phyloP scores from a whole-genome alignment of 352 stramenopile genomes.

The Globisporangium uncinulatum region DNA sequence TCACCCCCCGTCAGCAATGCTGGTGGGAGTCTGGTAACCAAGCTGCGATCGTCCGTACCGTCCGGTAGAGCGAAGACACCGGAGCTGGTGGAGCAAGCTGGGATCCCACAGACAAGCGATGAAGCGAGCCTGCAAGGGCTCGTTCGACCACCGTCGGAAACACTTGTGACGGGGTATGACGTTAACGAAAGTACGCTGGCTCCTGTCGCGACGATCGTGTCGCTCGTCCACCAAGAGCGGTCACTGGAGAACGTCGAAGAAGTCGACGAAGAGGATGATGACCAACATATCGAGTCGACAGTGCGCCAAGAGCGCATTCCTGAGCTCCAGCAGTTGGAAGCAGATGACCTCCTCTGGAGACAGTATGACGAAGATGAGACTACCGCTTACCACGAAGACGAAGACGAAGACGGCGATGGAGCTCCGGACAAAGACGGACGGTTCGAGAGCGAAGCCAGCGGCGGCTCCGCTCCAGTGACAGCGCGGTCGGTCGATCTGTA shows the following conservation, averaged over 20 bases:
- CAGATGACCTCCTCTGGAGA: slow-evolving; percentile 18
- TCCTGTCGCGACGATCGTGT: not conserved
- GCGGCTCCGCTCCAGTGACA: slow-evolving; percentile 5
- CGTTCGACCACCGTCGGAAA: too few relatives aligned
- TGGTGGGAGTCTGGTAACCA: slow-evolving; percentile 39
- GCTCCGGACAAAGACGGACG: slow-evolving; percentile 4
- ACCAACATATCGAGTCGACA: too few relatives aligned
- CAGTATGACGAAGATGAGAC: slow-evolving; percentile 21
- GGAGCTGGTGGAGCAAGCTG: not conserved
- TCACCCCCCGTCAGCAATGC: slow-evolving; percentile 5
- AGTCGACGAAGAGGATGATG: slow-evolving; percentile 8
- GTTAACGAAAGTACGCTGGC: not conserved
- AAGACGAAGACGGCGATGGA: slow-evolving; percentile 10
- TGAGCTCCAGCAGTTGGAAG: not conserved
- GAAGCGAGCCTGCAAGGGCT: too few relatives aligned
- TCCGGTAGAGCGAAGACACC: slow-evolving; percentile 23
- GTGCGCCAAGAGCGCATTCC: not conserved
- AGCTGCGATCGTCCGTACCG: slow-evolving; percentile 41
- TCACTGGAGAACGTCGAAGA: slow-evolving; percentile 13
- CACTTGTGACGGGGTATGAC: too few relatives aligned
- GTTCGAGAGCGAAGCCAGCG: slow-evolving; percentile 9
- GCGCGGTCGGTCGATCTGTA: slow-evolving; percentile 30
- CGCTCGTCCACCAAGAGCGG: slow-evolving; percentile 4
- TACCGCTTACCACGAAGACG: slow-evolving; percentile 14
- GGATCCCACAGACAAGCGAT: too few relatives aligned